These are phyloP conservation scores for Mycogone perniciosa DNA, from an alignment of 2,329 filamentous ascomycete species.

Conservation along the genomic window DNA sequence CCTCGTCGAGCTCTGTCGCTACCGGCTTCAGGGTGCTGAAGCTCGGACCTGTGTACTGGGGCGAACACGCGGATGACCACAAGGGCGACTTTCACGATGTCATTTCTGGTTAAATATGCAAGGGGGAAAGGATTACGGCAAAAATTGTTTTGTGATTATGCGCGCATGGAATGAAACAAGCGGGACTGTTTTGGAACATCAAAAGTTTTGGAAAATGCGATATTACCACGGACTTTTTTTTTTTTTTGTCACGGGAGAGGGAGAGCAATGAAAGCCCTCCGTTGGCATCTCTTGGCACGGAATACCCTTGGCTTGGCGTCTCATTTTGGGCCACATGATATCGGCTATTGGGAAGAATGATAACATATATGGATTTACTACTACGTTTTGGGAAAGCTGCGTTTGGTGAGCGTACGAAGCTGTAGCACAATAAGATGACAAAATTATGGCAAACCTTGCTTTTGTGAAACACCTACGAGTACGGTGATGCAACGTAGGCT, in stretches of 20 bases:
- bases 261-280: background rate
- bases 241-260: background rate
- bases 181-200: background rate
- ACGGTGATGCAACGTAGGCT: background rate
- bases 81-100: slow-evolving; percentile 49
- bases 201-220: background rate
- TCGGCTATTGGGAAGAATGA: slow-evolving; percentile 1
- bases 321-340: slow-evolving; percentile 2
- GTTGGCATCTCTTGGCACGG: slow-evolving; percentile 5
- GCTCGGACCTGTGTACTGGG: slow-evolving; percentile 59
- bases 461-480: no score
- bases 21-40: slow-evolving; percentile 50
- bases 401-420: no score
- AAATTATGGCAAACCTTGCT: background rate
- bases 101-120: background rate
- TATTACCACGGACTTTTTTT: no score
- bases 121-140: background rate
- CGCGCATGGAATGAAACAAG: background rate
- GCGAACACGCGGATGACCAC: slow-evolving; percentile 51
- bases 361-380: background rate
- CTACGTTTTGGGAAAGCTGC: background rate
- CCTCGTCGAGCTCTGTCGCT: slow-evolving; percentile 45
- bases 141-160: background rate
- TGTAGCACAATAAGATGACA: background rate
- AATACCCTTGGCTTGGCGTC: slow-evolving; percentile 7